Evolutionary conservation across 495 filamentous ascomycete genomes (phyloP), one percentile per base, ranked within the genome.

Genomic region (Penicillium flavigenum): DNA sequence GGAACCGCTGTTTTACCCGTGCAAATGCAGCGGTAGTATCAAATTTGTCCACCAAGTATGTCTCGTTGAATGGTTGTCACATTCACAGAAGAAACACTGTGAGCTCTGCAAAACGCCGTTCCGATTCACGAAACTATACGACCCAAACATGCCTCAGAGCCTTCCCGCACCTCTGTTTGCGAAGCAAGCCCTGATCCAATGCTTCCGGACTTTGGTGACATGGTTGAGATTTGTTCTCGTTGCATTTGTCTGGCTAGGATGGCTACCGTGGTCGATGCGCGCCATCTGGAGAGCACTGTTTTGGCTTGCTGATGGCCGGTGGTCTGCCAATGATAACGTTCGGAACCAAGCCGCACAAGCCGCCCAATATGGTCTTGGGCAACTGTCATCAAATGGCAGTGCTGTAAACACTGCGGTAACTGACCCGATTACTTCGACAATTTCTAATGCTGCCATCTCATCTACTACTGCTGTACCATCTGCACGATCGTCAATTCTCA

Each of bases 101-200:
- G 94, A 99, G 79, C 85, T 99, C 16, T 99, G 94, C 84, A 98
- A 98, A 72, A 99, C 95, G 20, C 85, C 91, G 1, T 99, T 97
- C 70, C 88, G 89, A 38, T 99, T 99, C 73, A 99, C 94, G 22
- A 98, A 99, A 67, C 82, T 99, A 9, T 99, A 99, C 77, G 82
- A 91, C 58, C 90, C 91, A 9, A 78, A 91, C 59, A 99, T 98
- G 95, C 94, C 94, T 4, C 81, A 83, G 45, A 81, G 78, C 10
- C 80, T 99, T 38, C 95, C 94, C 1, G 76, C 85, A 16, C 81
- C 85, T 29, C 77, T 99, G 57, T 96, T 98, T 67, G 55, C 90
- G 54, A 83, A 83, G 52, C 88, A 91, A 67, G 83, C 89, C 53
- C 68, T 85, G 27, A 79, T 88, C 36, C 93, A 96, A 67, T 70